Evolutionary conservation across 73 alveolate genomes (phyloP).

Genomic region (Stentor roeselii): DNA sequence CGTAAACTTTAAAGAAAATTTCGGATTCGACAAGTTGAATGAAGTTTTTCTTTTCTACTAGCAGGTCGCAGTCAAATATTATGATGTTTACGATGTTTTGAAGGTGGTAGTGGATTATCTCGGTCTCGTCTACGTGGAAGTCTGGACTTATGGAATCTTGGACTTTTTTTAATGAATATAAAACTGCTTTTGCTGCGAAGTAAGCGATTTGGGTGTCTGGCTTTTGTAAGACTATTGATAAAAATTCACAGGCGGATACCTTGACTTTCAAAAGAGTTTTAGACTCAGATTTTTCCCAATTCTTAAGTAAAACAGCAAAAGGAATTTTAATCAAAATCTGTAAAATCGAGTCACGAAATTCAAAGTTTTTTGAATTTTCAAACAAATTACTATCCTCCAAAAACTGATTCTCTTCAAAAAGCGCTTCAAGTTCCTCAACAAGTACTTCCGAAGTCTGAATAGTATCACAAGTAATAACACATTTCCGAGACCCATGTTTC

Average conservation of each 20-base stretch:
- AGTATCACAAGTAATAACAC: too few species aligned
- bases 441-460: too few species aligned
- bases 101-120: background rate
- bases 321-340: too few species aligned
- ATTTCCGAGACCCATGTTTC: background rate
- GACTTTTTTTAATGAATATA: background rate
- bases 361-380: too few species aligned
- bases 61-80: background rate
- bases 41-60: background rate
- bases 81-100: background rate
- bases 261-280: too few species aligned
- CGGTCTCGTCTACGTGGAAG: too few species aligned
- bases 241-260: background rate
- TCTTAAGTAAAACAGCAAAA: too few species aligned
- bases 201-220: background rate
- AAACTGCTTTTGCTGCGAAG: background rate
- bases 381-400: too few species aligned
- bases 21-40: background rate
- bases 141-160: background rate
- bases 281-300: too few species aligned
- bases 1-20: background rate
- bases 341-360: too few species aligned
- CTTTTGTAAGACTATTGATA: background rate
- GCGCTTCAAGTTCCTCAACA: too few species aligned
- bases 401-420: too few species aligned